Conservation (phyloP, 169 alveolate genomes). For the Plasmodium gallinaceum region DNA sequence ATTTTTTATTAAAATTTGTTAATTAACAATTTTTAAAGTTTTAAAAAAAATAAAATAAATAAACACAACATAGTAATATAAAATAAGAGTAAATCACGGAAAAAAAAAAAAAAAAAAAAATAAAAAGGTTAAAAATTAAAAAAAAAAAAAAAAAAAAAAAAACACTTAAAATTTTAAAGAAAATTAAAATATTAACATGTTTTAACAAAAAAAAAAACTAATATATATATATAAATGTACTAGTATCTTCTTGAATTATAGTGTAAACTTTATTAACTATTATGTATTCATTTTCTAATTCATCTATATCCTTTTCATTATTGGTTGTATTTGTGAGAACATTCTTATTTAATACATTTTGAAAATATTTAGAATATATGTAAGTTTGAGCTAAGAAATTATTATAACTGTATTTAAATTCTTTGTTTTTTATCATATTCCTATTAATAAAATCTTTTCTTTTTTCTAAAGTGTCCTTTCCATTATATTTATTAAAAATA, state of each 20-base stretch:
- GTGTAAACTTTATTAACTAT: slow-evolving; percentile 58
- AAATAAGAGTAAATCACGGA: too few species aligned
- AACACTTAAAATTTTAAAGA: not conserved
- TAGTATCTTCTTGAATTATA: slow-evolving; percentile 18
- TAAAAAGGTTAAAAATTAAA: not conserved
- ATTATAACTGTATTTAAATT: not conserved
- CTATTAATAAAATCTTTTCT: slow-evolving; percentile 20
- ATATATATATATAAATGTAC: slow-evolving; percentile 44
- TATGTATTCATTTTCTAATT: slow-evolving; percentile 38
- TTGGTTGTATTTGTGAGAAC: not conserved
- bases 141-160: slow-evolving; percentile 3
- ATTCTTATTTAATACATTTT: slow-evolving; percentile 31
- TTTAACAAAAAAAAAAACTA: not conserved
- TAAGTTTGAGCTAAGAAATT: slow-evolving; percentile 4
- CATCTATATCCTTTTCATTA: slow-evolving; percentile 27
- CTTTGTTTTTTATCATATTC: slow-evolving; percentile 1
- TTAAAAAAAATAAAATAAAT: too few species aligned
- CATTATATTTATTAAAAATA: slow-evolving; percentile 36
- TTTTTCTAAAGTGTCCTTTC: slow-evolving; percentile 8
- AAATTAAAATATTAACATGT: not conserved
- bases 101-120: not conserved
- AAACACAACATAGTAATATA: too few species aligned
- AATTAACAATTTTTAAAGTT: too few species aligned
- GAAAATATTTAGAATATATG: slow-evolving; percentile 34
- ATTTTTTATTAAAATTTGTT: too few species aligned